These are phyloP conservation scores for Polygonum maritimum DNA, from an alignment of 148 eudicot species.

Conservation along the genomic window DNA sequence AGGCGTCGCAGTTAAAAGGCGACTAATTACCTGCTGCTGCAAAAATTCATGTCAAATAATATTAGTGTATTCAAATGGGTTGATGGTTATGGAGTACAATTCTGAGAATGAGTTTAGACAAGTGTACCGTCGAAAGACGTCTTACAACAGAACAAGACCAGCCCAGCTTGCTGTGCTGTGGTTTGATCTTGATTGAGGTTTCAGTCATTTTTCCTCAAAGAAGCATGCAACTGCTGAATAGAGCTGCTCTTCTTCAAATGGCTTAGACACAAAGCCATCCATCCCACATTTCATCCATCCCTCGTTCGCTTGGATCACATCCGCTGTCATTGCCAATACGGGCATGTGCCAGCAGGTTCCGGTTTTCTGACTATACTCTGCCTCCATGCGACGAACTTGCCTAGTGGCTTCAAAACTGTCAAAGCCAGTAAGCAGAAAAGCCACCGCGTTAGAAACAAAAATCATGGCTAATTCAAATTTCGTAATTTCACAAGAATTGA, in stretches of 20 bases:
- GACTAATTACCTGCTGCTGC: background rate
- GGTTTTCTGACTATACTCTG: constrained; percentile 16
- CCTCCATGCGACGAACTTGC: constrained; percentile 39
- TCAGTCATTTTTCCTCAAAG: background rate
- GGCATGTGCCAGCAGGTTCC: constrained; percentile 37
- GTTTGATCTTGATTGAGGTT: background rate
- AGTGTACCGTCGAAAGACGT: background rate
- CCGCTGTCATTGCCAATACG: constrained; percentile 62
- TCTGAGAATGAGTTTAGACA: background rate
- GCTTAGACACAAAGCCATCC: constrained; percentile 69
- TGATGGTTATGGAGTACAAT: no score
- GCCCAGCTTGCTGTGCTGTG: no score
- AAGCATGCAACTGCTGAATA: constrained; percentile 48
- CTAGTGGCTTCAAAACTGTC: constrained; percentile 54
- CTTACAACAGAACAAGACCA: background rate
- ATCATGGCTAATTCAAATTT: background rate
- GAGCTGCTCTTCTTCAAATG: constrained; percentile 58
- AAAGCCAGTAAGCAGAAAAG: background rate
- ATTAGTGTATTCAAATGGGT: no score
- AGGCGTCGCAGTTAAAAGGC: no score
- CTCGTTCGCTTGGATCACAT: constrained; percentile 57
- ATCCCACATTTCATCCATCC: constrained; percentile 40
- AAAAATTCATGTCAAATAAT: no score
- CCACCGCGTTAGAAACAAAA: background rate
- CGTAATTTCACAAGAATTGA: constrained; percentile 2